These are phyloP conservation scores for Lachnellula suecica DNA, from an alignment of 2,329 filamentous ascomycete species.

Conservation along the genomic window DNA sequence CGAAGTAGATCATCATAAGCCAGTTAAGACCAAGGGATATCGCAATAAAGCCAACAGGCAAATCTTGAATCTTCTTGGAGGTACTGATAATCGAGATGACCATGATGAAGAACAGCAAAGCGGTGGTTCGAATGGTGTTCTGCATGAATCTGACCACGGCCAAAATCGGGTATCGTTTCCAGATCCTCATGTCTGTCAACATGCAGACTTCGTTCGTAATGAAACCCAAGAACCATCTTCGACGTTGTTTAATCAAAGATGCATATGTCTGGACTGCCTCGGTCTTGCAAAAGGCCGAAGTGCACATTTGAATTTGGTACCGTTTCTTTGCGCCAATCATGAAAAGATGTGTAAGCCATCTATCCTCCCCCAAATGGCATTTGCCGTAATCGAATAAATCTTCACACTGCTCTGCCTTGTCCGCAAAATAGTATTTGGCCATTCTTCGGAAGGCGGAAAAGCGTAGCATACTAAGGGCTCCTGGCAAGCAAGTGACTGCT, in stretches of 20 bases:
- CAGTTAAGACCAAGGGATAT: conserved; percentile 93
- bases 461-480: conserved; percentile 90
- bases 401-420: conserved; percentile 92
- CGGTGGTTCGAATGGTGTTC: conserved; percentile 93
- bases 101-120: conserved; percentile 92
- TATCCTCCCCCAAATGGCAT: conserved; percentile 90
- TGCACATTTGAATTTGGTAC: conserved; percentile 97
- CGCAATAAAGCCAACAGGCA: conserved; percentile 91
- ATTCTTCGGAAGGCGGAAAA: conserved; percentile 96
- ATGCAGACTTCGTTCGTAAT: conserved; percentile 98
- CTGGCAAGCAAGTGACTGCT: conserved; percentile 90
- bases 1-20: conserved; percentile 95
- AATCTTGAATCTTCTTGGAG: conserved; percentile 70
- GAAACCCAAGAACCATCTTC: conserved; percentile 95
- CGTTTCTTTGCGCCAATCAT: conserved; percentile 95
- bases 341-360: conserved; percentile 96
- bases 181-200: conserved; percentile 90
- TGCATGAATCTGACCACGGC: conserved; percentile 89
- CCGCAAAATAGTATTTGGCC: conserved; percentile 98
- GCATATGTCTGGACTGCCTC: conserved; percentile 88
- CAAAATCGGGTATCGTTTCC: conserved; percentile 86
- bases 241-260: conserved; percentile 88
- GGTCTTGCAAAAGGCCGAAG: conserved; percentile 96
- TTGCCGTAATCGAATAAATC: conserved; percentile 97
- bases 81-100: conserved; percentile 83